phyloP scores from a whole-genome alignment of 2,329 filamentous ascomycete genomes.

The Colletotrichum agaves region DNA sequence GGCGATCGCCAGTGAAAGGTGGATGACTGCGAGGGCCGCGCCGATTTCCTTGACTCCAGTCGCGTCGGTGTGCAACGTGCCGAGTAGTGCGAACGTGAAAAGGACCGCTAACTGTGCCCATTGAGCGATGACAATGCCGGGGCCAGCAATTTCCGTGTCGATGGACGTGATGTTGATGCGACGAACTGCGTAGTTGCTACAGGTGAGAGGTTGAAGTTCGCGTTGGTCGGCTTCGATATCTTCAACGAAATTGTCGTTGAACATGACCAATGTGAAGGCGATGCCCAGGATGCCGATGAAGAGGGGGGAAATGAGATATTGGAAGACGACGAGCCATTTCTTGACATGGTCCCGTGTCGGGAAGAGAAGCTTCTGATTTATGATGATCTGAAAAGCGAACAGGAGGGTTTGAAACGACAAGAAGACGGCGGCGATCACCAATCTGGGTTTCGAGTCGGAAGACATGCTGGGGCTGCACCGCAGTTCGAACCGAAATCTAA shows the following conservation, averaged over 20 bases:
- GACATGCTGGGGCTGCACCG: background rate
- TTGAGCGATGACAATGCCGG: background rate
- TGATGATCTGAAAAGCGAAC: background rate
- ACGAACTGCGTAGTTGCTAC: too few relatives aligned
- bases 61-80: slow-evolving; percentile 1
- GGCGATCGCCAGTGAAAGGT: slow-evolving; percentile 12
- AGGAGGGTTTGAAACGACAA: background rate
- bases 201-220: too few relatives aligned
- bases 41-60: slow-evolving; percentile 11
- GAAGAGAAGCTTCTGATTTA: background rate
- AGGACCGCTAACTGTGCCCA: slow-evolving; percentile 17
- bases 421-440: background rate
- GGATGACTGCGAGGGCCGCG: background rate
- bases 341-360: rapidly evolving
- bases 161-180: background rate
- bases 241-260: background rate
- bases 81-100: background rate
- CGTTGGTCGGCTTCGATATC: background rate
- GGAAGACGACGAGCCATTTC: background rate
- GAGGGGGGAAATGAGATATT: background rate
- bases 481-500: too few relatives aligned
- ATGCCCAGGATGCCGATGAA: background rate
- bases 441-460: background rate
- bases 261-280: background rate
- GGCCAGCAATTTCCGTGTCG: background rate